Evolutionary conservation across 306 rosid genomes (phyloP), one percentile per base, ranked within the genome.

Genomic region (Inga laurina): DNA sequence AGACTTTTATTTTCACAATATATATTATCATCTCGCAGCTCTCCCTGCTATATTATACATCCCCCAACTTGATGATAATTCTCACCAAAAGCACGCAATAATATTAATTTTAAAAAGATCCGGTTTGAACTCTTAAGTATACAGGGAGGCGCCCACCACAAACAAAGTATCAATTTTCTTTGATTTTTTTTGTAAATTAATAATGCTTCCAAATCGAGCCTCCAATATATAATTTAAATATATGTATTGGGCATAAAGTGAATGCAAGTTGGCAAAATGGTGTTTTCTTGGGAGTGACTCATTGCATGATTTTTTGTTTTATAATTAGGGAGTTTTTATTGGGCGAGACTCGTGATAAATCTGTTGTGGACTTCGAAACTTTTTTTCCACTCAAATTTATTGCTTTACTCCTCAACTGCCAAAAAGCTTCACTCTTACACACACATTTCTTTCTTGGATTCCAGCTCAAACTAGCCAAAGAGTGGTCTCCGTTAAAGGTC

Each of bases 381-480:
- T 70, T 37, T n/a, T 49, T 15, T 48, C 54, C 18, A 49, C 56
- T 2, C n/a, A 44, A 11, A 75, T 32, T 51, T 10, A 59, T 59
- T 59, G 66, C 66, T 11, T n/a, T 51, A 21, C 56, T 69, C 15
- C 48, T 51, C 48, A 66, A 46, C 74, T 35, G 66, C 39, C 49
- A 49, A 67, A 10, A 34, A 34, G 71, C 66, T 67, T 67, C 37
- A 35, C 24, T 3, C 37, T 48, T 5, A 10, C 66, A 49, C 48
- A 35, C 19, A 48, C 51, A 13, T 37, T 37, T 37, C 41, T 48
- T 48, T 37, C 69, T 37, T 76, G 79, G 68, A 76, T 57, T 64
- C 62, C 80, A 76, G 80, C 80, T 64, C 43, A 59, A 83, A 78
- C 61, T 46, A 21, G 7, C 10, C 2, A 48, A 19, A 34, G 66